Base-by-base conservation (phyloP, 768 basidiomycete genomes). In the Crassisporium funariophilum region DNA sequence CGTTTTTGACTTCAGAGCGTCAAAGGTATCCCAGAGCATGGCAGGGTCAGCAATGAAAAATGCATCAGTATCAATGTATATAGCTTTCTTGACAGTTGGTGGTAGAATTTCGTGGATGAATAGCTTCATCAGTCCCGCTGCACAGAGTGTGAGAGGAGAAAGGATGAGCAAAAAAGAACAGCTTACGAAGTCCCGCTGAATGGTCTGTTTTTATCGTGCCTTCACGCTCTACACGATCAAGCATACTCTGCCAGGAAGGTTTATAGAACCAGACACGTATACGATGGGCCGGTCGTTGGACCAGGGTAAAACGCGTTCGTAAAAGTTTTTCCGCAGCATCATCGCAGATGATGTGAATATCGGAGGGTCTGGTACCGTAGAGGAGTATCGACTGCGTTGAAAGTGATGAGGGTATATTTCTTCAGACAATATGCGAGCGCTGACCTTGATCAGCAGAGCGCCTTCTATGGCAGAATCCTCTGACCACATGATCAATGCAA, bases 41-140 rank as follows among this genome's bases (percentile, higher is more conserved):
- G 64, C 60, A 2, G 78, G 73, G 51, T 79, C 75, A 11, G 70
- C 59, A 38, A 78, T 68, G 60, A 78, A 74, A 45, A 78, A 63
- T 1, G 78, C 75, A 55, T 79, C 78, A 6, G 76, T 77, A 59
- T 79, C 78, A 43, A 79, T 57, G 54, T 68, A 79, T 46, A 78
- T 77, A n/a, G 69, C 69, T 55, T 67, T 74, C 46, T 65, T 63
- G 37, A 78, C 69, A 21, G 60, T 57, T 4, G 64, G 49, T 4
- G 77, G 76, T 36, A 78, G 57, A 11, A 78, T 68, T 56, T 79
- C 76, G 50, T 78, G 77, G 35, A 78, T 66, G 59, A 79, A 77
- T 15, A 79, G 63, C 54, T 79, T 78, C 73, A 78, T 75, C 33
- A 78, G 68, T 2, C 77, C 77, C 41, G 73, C 76, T 78, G 39